Evolutionary conservation across 1,139 yeast genomes (phyloP), one percentile per base, ranked within the genome.

Genomic region (Dujonia santamariae): DNA sequence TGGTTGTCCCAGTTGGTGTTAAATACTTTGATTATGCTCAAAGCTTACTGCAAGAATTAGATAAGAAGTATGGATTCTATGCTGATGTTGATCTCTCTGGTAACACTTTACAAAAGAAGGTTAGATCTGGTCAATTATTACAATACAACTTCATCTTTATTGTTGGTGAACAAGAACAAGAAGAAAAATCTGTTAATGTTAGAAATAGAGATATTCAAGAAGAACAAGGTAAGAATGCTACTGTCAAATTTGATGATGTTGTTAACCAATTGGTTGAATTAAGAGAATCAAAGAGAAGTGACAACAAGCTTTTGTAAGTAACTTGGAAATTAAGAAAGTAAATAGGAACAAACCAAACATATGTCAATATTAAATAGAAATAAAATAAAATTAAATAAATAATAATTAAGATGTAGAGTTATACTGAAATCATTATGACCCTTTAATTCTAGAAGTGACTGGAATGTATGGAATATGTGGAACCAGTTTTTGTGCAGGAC

Each of bases 1-100:
- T 88, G 54, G 92, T 92, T 53, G 90, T 92, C 22, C 98, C 98
- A 48, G 96, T 92, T 51, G 96, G 96, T 53, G 94, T 85, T 45
- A 86, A 86, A 61, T 90, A 83, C 71, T 79, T 73, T 55, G 95
- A 81, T 45, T 92, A 92, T 55, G 97, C 97, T 32, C 80, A 82
- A 59, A 67, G 77, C 50, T 84, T 90, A 43, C 80, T 81, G 53
- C 78, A 84, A 55, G 63, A 63, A 48, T 74, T 92, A 61, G 59
- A 51, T 30, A 79, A 78, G 54, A 73, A 74, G 36, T 68, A 70
- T 45, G 86, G 86, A 29, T 86, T 87, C 74, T 87, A 77, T 55
- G 94, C 95, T 33, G 98, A 92, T 56, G 95, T 80, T 36, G 98
- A 92, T 60, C 68, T 86, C 42, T 78, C 92, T 39, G 96, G 97